Percentiles rank a stretch among this genome's conserved stretches.
These are phyloP conservation scores for Geosmithia flava DNA, from an alignment of 2,329 filamentous ascomycete genomes.

Conservation along the genomic window DNA sequence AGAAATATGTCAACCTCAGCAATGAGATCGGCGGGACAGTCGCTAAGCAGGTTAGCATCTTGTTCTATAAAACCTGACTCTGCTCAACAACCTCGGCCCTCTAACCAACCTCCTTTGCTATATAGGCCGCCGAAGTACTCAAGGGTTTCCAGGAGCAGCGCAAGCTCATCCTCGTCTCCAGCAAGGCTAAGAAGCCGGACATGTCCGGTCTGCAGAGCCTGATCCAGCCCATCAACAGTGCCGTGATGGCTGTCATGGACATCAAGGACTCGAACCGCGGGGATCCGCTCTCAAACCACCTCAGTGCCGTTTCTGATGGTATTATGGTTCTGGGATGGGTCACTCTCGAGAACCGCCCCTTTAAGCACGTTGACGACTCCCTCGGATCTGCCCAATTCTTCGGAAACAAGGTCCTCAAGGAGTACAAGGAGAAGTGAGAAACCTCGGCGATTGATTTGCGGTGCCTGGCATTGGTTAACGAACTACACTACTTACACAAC, in stretches of 20 bases:
- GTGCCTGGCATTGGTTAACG: neutral
- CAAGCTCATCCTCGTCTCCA: slow-evolving; percentile 76
- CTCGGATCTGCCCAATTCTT: slow-evolving; percentile 82
- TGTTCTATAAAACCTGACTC: neutral
- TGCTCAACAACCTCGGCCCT: too few relatives aligned
- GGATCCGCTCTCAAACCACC: slow-evolving; percentile 63
- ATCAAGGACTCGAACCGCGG: slow-evolving; percentile 73
- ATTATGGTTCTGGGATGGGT: slow-evolving; percentile 89
- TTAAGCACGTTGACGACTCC: slow-evolving; percentile 74
- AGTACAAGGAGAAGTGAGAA: slow-evolving; percentile 60
- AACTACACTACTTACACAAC: neutral
- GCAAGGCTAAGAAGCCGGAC: slow-evolving; percentile 86
- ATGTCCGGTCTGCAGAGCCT: slow-evolving; percentile 61
- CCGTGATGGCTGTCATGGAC: slow-evolving; percentile 65
- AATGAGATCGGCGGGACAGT: slow-evolving; percentile 65
- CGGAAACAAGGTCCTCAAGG: slow-evolving; percentile 85
- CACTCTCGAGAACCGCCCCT: slow-evolving; percentile 68
- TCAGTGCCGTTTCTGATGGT: slow-evolving; percentile 81
- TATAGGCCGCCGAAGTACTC: slow-evolving; percentile 35
- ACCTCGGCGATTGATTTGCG: neutral
- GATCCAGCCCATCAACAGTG: slow-evolving; percentile 75
- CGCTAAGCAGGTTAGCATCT: slow-evolving; percentile 46
- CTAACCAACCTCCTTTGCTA: neutral
- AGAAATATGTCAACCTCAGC: slow-evolving; percentile 67
- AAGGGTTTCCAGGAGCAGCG: slow-evolving; percentile 73